Evolutionary conservation across 129 eudicot species (phyloP).

Genomic region (carrot (Daucus carota)): DNA sequence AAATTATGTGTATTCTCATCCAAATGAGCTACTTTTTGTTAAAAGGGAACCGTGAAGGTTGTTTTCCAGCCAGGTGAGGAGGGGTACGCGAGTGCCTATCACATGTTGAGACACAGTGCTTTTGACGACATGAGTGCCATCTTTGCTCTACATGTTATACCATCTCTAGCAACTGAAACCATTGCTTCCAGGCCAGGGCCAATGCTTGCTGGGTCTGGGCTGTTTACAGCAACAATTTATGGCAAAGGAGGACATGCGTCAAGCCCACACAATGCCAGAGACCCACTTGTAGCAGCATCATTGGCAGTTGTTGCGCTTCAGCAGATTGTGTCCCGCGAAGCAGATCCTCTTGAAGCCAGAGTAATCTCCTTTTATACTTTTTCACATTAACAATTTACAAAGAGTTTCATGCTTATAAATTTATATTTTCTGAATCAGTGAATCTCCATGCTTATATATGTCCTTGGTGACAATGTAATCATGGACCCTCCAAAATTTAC

Average conservation of each 20-base stretch:
- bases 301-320: conserved; percentile 50
- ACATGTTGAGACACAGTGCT: conserved; percentile 48
- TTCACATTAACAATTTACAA: background rate
- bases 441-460: background rate
- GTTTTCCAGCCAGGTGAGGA: conserved; percentile 72
- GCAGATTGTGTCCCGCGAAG: conserved; percentile 62
- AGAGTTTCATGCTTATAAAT: too few relatives aligned
- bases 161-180: conserved; percentile 35
- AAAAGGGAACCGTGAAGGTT: conserved; percentile 54
- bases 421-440: too few relatives aligned
- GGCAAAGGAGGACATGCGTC: conserved; percentile 63
- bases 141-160: conserved; percentile 43
- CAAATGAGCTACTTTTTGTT: conserved; percentile 5
- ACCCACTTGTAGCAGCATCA: conserved; percentile 57
- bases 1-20: background rate
- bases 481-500: background rate
- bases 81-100: conserved; percentile 56
- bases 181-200: conserved; percentile 57
- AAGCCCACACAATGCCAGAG: conserved; percentile 41
- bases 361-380: conserved; percentile 23
- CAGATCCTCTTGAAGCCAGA: conserved; percentile 59
- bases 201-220: conserved; percentile 51
- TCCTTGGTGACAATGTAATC: background rate
- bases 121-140: conserved; percentile 47
- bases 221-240: conserved; percentile 38